Percentiles rank a stretch among this genome's conserved stretches.
phyloP scores from a whole-genome alignment of 1,284 basidiomycete species.

The Cryptococcus sp. region DNA sequence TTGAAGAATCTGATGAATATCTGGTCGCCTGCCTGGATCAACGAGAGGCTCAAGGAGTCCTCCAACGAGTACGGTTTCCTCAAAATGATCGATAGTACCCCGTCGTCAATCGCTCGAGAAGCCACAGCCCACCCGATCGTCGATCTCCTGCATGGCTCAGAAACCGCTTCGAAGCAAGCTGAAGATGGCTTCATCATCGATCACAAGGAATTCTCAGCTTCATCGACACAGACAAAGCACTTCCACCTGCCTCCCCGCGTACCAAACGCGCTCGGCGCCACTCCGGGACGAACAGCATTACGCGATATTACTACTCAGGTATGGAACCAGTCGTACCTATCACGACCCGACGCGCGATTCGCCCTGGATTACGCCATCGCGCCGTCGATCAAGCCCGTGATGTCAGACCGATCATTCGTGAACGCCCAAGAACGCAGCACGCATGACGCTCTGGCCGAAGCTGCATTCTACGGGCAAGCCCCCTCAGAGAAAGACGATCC shows the following conservation, averaged over 20 bases:
- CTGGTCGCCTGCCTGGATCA: slow-evolving; percentile 82
- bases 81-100: slow-evolving; percentile 64
- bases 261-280: slow-evolving; percentile 26
- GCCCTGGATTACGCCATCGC: slow-evolving; percentile 81
- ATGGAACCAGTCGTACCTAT: slow-evolving; percentile 77
- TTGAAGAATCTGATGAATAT: slow-evolving; percentile 81
- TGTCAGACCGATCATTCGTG: slow-evolving; percentile 75
- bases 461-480: slow-evolving; percentile 84
- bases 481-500: slow-evolving; percentile 66
- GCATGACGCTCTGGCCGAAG: slow-evolving; percentile 63
- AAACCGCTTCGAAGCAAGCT: slow-evolving; percentile 7
- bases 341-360: slow-evolving; percentile 75
- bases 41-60: slow-evolving; percentile 64
- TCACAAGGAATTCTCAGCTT: slow-evolving; percentile 59
- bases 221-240: slow-evolving; percentile 38
- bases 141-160: slow-evolving; percentile 22
- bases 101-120: slow-evolving; percentile 63
- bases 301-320: slow-evolving; percentile 63
- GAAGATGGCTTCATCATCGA: slow-evolving; percentile 17
- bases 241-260: slow-evolving; percentile 52
- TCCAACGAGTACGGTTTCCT: slow-evolving; percentile 69
- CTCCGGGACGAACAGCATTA: slow-evolving; percentile 23
- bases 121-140: slow-evolving; percentile 54
- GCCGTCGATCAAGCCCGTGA: slow-evolving; percentile 74
- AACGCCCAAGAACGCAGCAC: slow-evolving; percentile 65